Conservation (phyloP, 129 eudicot genomes). For the Flaveria trinervia region DNA sequence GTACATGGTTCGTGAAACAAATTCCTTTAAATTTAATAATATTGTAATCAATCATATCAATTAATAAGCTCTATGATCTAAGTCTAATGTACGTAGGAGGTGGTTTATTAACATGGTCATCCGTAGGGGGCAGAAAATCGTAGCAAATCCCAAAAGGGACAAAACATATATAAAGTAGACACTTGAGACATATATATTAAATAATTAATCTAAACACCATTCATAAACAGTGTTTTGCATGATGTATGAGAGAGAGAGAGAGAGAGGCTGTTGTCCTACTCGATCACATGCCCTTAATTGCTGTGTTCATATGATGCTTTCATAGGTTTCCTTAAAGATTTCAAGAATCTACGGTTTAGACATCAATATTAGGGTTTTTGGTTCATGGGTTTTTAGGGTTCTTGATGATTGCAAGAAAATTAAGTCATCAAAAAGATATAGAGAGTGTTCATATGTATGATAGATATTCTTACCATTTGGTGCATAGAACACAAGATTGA, state of each 20-base stretch:
- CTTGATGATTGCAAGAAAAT: background rate
- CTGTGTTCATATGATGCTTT: constrained; percentile 3
- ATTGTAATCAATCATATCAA: background rate
- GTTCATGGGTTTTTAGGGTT: constrained; percentile 37
- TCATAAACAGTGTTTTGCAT: constrained; percentile 62
- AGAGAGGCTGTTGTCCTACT: constrained; percentile 13
- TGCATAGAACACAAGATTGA: constrained; percentile 24
- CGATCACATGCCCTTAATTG: constrained; percentile 3
- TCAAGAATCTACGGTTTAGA: constrained; percentile 9
- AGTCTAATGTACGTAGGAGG: constrained; percentile 23
- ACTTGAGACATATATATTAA: constrained; percentile 32
- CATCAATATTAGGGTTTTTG: constrained; percentile 32
- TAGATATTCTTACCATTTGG: constrained; percentile 31
- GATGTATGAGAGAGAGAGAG: constrained; percentile 43
- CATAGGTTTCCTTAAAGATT: constrained; percentile 10
- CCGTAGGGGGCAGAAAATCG: constrained; percentile 65
- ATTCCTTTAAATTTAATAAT: background rate
- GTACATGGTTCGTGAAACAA: too few relatives aligned
- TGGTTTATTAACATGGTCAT: constrained; percentile 35
- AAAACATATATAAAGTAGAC: constrained; percentile 46
- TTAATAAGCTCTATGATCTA: constrained; percentile 27
- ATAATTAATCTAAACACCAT: constrained; percentile 25
- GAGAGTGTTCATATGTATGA: background rate
- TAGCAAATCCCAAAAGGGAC: constrained; percentile 54
- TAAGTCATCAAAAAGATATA: background rate